These are phyloP conservation scores for Trypanosoma caninum DNA, from an alignment of 208 protist species.

Conservation along the genomic window DNA sequence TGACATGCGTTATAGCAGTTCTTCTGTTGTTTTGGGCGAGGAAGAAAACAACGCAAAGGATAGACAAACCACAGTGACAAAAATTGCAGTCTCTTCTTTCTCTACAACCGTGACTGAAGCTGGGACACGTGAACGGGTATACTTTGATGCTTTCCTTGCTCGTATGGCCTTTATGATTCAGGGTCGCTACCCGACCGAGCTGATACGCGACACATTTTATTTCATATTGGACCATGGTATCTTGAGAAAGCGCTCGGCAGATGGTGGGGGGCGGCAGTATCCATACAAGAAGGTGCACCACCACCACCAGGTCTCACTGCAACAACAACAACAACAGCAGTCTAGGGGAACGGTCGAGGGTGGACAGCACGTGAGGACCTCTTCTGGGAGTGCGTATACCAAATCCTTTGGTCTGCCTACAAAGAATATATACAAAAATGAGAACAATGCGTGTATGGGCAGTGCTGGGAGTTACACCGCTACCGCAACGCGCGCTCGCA, in stretches of 20 bases:
- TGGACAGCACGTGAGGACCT: background rate
- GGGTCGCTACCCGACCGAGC: slow-evolving; percentile 59
- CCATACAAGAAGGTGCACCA: background rate
- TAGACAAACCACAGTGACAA: background rate
- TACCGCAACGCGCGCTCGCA: background rate
- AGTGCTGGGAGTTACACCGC: background rate
- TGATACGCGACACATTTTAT: slow-evolving; percentile 61
- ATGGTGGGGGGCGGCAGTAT: slow-evolving; percentile 4
- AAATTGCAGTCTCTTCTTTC: background rate
- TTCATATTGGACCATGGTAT: slow-evolving; percentile 37
- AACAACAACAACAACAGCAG: slow-evolving; percentile 12
- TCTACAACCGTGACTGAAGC: background rate
- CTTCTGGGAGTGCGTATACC: background rate
- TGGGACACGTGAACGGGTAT: slow-evolving; percentile 27
- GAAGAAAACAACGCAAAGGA: background rate
- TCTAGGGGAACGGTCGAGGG: background rate
- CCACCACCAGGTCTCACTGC: too few relatives aligned
- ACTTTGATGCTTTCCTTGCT: slow-evolving; percentile 69
- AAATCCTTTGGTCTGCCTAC: background rate
- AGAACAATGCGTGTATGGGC: background rate
- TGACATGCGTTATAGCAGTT: slow-evolving; percentile 7
- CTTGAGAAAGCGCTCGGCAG: slow-evolving; percentile 12
- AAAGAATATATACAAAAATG: slow-evolving; percentile 5
- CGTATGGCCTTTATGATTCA: slow-evolving; percentile 74
- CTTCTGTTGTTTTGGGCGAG: background rate